A percentile compares a stretch with the other conserved stretches of the same genome.
Conservation (phyloP, 2,329 filamentous ascomycete genomes). For the Lithohypha guttulata region DNA sequence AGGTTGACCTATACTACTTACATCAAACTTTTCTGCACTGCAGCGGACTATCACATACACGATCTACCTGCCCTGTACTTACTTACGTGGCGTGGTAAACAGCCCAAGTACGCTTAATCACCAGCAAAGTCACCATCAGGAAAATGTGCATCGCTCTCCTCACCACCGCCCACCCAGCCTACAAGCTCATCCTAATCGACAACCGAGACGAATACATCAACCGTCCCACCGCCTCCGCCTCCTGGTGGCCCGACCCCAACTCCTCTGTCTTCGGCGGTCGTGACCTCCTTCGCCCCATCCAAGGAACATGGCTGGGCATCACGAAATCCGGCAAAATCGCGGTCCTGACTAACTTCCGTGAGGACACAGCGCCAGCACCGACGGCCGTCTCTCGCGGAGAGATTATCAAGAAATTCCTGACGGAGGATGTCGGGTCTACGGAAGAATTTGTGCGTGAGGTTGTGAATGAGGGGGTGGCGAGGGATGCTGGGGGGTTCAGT, state of each 20-base stretch:
- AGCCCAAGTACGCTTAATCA: too few relatives aligned
- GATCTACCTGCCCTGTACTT: too few relatives aligned
- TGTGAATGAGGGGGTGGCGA: conserved; percentile 43
- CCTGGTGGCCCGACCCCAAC: conserved; percentile 50
- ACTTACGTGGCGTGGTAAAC: too few relatives aligned
- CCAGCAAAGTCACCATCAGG: too few relatives aligned
- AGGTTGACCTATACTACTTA: too few relatives aligned
- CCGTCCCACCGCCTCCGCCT: conserved; percentile 47
- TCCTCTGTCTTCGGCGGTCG: conserved; percentile 49
- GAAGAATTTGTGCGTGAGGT: conserved; percentile 44
- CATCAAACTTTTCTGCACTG: too few relatives aligned
- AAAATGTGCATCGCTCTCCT: conserved; percentile 68
- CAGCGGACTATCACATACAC: too few relatives aligned
- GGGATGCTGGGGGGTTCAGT: conserved; percentile 53
- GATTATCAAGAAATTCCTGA: conserved; percentile 51
- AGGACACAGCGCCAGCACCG: conserved; percentile 36
- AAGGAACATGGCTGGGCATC: conserved; percentile 56
- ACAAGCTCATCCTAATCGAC: conserved; percentile 63
- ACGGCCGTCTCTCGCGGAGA: conserved; percentile 44
- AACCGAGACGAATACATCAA: conserved; percentile 63
- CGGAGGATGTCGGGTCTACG: conserved; percentile 33
- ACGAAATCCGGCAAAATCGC: conserved; percentile 51
- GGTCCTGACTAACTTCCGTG: conserved; percentile 55
- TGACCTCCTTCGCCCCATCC: conserved; percentile 48
- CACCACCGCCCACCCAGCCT: conserved; percentile 64